These are phyloP conservation scores for Psilocybe azurescens DNA, from an alignment of 768 basidiomycete species.

Conservation along the genomic window DNA sequence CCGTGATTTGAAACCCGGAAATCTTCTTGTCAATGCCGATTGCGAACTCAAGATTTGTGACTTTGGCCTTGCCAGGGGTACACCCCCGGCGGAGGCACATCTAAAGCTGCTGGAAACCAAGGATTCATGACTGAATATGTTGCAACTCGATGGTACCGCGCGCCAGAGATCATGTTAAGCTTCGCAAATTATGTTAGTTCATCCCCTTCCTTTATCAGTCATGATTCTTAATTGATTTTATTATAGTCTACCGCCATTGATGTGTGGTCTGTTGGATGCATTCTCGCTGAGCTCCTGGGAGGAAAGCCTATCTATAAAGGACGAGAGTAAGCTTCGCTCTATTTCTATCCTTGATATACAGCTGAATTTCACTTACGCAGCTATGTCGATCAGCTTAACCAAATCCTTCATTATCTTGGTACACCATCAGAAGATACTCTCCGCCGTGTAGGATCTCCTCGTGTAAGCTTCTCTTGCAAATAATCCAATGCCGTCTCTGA, in stretches of 20 bases:
- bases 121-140: slow-evolving; percentile 99
- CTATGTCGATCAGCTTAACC: slow-evolving; percentile 98
- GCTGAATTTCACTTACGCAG: slow-evolving; percentile 38
- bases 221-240: slow-evolving; percentile 20
- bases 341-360: neutral
- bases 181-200: slow-evolving; percentile 88
- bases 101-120: slow-evolving; percentile 76
- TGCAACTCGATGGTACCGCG: slow-evolving; percentile 98
- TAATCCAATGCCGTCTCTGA: slow-evolving; percentile 2
- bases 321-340: slow-evolving; percentile 72
- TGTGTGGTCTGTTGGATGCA: slow-evolving; percentile 96
- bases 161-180: slow-evolving; percentile 99
- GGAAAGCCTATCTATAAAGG: slow-evolving; percentile 98
- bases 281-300: slow-evolving; percentile 89
- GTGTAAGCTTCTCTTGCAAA: slow-evolving; percentile 53
- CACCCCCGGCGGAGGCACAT: slow-evolving; percentile 80
- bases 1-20: slow-evolving; percentile 94
- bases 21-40: slow-evolving; percentile 96
- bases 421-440: slow-evolving; percentile 97
- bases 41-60: slow-evolving; percentile 99
- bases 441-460: slow-evolving; percentile 92
- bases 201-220: neutral
- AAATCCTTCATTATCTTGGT: slow-evolving; percentile 97
- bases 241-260: slow-evolving; percentile 86
- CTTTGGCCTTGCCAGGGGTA: slow-evolving; percentile 95